These are phyloP conservation scores for Lachnellula willkommii DNA, from an alignment of 2,329 filamentous ascomycete species.

Conservation along the genomic window DNA sequence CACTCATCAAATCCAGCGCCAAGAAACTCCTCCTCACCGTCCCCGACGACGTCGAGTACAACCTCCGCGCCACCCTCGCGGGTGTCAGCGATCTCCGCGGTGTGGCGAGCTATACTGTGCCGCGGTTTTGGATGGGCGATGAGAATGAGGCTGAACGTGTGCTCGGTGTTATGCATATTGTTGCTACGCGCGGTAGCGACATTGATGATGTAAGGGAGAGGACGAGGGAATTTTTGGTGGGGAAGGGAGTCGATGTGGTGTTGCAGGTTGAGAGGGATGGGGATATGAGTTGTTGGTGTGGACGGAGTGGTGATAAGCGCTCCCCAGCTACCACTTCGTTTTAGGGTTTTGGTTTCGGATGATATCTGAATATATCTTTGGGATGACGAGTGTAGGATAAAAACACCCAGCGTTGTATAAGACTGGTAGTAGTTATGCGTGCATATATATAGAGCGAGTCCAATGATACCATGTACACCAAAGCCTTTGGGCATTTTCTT, in stretches of 20 bases:
- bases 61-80: slow-evolving; percentile 76
- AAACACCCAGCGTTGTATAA: no score
- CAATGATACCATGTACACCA: no score
- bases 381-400: no score
- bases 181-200: slow-evolving; percentile 65
- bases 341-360: not conserved
- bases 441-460: no score
- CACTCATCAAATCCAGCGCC: slow-evolving; percentile 79
- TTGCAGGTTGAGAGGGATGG: slow-evolving; percentile 86
- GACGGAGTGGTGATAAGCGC: slow-evolving; percentile 22
- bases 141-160: slow-evolving; percentile 50
- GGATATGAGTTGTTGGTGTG: slow-evolving; percentile 61
- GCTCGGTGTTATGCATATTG: slow-evolving; percentile 80
- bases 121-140: slow-evolving; percentile 91
- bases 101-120: slow-evolving; percentile 78
- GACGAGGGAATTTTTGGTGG: slow-evolving; percentile 64
- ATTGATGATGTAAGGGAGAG: slow-evolving; percentile 78
- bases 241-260: slow-evolving; percentile 71
- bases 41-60: slow-evolving; percentile 81
- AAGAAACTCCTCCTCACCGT: slow-evolving; percentile 78
- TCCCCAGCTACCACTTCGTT: slow-evolving; percentile 1
- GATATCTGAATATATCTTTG: no score
- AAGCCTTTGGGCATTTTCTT: no score
- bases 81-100: slow-evolving; percentile 78
- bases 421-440: no score